Conservation (phyloP, 441 rosid genomes). For the Erodium moschatum region DNA sequence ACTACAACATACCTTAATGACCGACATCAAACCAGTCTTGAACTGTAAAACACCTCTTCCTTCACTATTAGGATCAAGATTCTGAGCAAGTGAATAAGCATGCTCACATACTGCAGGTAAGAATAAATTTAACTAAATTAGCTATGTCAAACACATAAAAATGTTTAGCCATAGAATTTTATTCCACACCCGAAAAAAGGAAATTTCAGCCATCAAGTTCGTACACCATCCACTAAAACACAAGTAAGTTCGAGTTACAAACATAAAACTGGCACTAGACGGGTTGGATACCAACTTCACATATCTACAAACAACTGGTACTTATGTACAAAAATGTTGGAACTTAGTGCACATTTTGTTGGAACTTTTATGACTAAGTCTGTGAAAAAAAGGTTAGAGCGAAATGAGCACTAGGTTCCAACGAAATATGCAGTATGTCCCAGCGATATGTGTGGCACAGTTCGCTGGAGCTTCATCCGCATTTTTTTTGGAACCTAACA, state of each 20-base stretch:
- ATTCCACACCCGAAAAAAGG: not conserved
- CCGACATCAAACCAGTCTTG: constrained; percentile 93
- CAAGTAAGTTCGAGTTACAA: not conserved
- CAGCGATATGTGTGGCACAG: no score
- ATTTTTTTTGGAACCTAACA: no score
- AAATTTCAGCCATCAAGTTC: not conserved
- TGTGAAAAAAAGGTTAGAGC: no score
- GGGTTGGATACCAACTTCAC: no score
- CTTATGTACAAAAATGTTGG: no score
- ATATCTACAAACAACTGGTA: no score
- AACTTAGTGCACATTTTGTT: no score
- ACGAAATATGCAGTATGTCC: no score
- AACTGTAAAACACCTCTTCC: constrained; percentile 95
- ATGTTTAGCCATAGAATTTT: not conserved
- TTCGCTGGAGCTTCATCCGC: no score
- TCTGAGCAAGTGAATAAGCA: constrained; percentile 88
- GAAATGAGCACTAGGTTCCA: no score
- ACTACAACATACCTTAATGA: constrained; percentile 59
- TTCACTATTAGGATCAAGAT: constrained; percentile 91
- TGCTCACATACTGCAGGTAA: constrained; percentile 79
- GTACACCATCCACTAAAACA: not conserved
- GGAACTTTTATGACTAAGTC: no score
- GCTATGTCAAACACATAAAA: constrained; percentile 14
- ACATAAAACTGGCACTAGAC: no score
- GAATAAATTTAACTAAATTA: constrained; percentile 12